Base-by-base conservation (phyloP, 2,329 filamentous ascomycete genomes). In the Fusarium sp. region DNA sequence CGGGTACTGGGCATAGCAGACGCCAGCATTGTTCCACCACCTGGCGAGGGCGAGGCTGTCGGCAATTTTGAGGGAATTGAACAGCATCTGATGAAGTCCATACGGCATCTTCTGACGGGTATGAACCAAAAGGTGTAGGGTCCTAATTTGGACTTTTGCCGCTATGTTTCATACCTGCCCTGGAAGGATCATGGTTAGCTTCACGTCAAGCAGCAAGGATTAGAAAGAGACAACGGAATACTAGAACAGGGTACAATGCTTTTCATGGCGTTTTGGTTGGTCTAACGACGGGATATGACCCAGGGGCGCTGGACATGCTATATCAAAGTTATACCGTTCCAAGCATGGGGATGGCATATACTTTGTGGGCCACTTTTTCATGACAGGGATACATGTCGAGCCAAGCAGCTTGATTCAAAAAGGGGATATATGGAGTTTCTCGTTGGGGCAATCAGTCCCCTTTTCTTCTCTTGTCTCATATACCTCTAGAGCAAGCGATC, bases 1-100 rank as follows among this genome's bases (percentile, higher is more conserved):
- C 82, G 83, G 21, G 82, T 83, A 4, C 75, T 86, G 9, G 84
- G 83, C 4, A 78, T 86, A 18, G 79, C 82, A 5, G 78, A 81
- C 33, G 77, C 77, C 6, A 84, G 81, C 63, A 79, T 81, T 25
- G 74, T 80, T 20, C 74, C 78, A 3, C 76, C 76, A 6, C 69
- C 73, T 6, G 72, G 66, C 7, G 77, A 78, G 42, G 75, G 75
- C n/a, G 75, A 79, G 53, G 56, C 73, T 21, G 70, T 65, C 9
- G 74, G 74, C 33, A 77, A 77, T 50, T 76, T 81, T 48, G 80
- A 81, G 47, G 77, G 77, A 18, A 72, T 82, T 21, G 80, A 82
- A 72, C 75, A 78, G 64, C 78, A 80, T 46, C 71, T 82, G 15
- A 81, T 82, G 64, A 78, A 78, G 57, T 80, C 79, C 11, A 76